Evolutionary conservation across 306 rosid species (phyloP).

Genomic region (Cucurbita ficifolia): DNA sequence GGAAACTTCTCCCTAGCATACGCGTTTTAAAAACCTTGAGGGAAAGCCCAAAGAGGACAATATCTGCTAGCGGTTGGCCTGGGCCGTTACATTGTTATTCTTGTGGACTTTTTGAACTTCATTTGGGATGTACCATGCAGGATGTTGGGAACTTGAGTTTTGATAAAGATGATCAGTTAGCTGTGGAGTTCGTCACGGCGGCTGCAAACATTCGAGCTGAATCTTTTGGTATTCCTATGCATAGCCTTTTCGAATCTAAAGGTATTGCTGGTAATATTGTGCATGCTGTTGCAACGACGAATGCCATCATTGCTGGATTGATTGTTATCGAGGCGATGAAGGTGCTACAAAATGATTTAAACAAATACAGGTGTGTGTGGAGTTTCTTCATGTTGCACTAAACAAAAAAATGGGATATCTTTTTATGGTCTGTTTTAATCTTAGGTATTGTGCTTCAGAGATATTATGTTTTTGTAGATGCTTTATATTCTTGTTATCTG

Average conservation of each 20-base stretch:
- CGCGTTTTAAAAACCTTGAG: too few relatives aligned
- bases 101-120: neutral
- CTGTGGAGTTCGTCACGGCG: slow-evolving; percentile 93
- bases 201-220: slow-evolving; percentile 92
- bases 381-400: slow-evolving; percentile 6
- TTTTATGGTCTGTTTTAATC: neutral
- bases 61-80: too few relatives aligned
- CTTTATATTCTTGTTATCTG: neutral
- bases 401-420: neutral
- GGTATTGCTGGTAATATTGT: slow-evolving; percentile 99
- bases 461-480: neutral
- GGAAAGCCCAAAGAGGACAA: too few relatives aligned
- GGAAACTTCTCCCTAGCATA: too few relatives aligned
- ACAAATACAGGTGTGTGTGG: slow-evolving; percentile 55
- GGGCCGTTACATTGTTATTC: too few relatives aligned
- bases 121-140: slow-evolving; percentile 21
- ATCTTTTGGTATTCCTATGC: slow-evolving; percentile 86
- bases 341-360: slow-evolving; percentile 61
- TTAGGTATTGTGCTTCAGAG: neutral
- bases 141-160: slow-evolving; percentile 78
- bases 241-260: slow-evolving; percentile 95
- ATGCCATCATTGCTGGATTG: slow-evolving; percentile 92
- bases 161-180: slow-evolving; percentile 98
- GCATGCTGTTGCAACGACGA: slow-evolving; percentile 97
- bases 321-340: slow-evolving; percentile 95